Evolutionary conservation across 805 yeast genomes (phyloP), one percentile per base, ranked within the genome.

Genomic region (Dipodascus albidus): DNA sequence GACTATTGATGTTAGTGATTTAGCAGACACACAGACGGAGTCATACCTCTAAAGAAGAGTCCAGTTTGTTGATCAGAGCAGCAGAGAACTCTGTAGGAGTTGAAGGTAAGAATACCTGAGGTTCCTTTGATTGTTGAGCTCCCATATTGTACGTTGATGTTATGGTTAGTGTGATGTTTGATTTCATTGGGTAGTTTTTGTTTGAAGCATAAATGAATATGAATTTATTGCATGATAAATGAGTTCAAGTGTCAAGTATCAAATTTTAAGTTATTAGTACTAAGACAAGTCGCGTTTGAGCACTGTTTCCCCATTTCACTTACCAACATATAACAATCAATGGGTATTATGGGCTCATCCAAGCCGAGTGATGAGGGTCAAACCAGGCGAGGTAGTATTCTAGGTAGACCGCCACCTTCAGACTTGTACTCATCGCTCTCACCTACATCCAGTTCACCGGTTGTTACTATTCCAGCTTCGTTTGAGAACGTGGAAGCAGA

Each of bases 41-140:
- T 23, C 55, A 65, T 52, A 56, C 59, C 52, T 64, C 66, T 22
- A 67, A 57, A 23, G 60, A 48, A 44, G 65, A 57, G 50, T 67
- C 70, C 41, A 70, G 64, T 44, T 64, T 64, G 47, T 54, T 58
- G 31, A 66, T 57, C 48, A 70, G 60, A 17, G 59, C 57, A 38
- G 59, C 59, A 22, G 69, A 66, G 48, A 69, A 64, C 53, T 61
- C 63, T 17, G 68, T 60, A 9, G 68, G 67, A 3, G 65, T 60
- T 50, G 58, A 58, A 9, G 72, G 69, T 24, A 65, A 56, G 54
- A 66, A 66, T 47, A 65, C 67, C 61, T 61, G 59, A 54, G 58
- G 55, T 50, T 55, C 53, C 50, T 56, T 60, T 50, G 66, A 63
- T 15, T 57, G 41, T 9, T 60, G 51, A 56, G 64, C 64, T 52